phyloP scores from a whole-genome alignment of 1,284 basidiomycete species.

The Leucoagaricus sp. region DNA sequence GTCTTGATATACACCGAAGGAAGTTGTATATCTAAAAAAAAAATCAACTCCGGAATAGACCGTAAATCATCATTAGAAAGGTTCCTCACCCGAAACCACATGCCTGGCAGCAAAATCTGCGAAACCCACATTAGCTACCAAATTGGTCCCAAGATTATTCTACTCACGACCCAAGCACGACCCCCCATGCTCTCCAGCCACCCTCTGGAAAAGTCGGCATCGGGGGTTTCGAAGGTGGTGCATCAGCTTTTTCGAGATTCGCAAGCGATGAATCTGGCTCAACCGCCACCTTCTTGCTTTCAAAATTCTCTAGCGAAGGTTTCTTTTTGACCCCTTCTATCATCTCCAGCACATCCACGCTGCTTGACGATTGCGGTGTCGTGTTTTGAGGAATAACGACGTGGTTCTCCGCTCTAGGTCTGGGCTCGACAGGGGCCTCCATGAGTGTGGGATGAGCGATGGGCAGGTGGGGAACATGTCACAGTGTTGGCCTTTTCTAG shows the following conservation, averaged over 20 bases:
- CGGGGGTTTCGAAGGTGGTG: not conserved
- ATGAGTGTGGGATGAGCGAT: not conserved
- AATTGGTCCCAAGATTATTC: not conserved
- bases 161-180: slow-evolving; percentile 26
- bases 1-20: slow-evolving; percentile 44
- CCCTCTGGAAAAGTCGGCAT: slow-evolving; percentile 22
- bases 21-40: slow-evolving; percentile 31
- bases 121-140: not conserved
- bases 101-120: slow-evolving; percentile 30
- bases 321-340: no score
- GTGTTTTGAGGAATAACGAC: no score
- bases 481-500: not conserved
- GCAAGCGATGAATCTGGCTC: no score
- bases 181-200: slow-evolving; percentile 25
- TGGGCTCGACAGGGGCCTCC: no score
- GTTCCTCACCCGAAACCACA: slow-evolving; percentile 40
- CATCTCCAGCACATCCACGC: no score
- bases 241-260: no score
- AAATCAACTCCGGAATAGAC: not conserved
- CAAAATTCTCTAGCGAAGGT: no score
- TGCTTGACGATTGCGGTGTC: no score
- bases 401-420: no score
- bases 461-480: not conserved
- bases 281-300: no score
- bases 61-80: not conserved